Evolutionary conservation across 371 early-diverging fungal species (phyloP), one percentile per base, ranked within the genome.

Genomic region (Batkoa obscura): DNA sequence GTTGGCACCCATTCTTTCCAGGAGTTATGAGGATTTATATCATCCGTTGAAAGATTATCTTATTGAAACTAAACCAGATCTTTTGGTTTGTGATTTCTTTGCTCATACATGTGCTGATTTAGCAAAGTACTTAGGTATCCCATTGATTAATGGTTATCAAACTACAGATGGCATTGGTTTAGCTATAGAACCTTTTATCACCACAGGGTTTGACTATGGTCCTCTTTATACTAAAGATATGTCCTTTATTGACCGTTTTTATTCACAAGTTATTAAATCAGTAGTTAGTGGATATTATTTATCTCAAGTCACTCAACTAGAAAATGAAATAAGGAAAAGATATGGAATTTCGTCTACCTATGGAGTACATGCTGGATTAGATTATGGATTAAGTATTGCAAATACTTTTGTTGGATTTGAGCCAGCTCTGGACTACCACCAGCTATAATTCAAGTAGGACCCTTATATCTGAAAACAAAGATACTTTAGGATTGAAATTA

Each of bases 321-420:
- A 10, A 6, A 51, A 51, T 17, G 17, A 37, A 31, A 2, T 30
- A 9, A 35, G 51, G 5, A 30, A 9, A 2, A 2, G 38, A 39
- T 39, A 51, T 39, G 51, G 37, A 2, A 17, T 51, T 5, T 38
- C 51, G 4, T 10, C 34, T 3, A 10, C 34, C 30, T 15, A 2
- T 15, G n/a, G 2, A 4, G 38, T 38, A 51, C 38, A 6, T 34
- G 51, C 38, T 10, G n/a, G 17, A 12, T 51, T 51, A 10, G 36
- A 35, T 30, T n/a, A 35, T 4, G 23, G 10, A 3, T 15, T 31
- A 2, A 37, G 5, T 5, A 15, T 51, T 13, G 34, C 51, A 12
- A 51, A 51, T 37, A 51, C 51, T 8, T 51, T 36, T 37, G 15
- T 51, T n/a, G 51, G 51, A 37, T 51, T 34, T 34, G 51, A 51